Evolutionary conservation across 305 asterid species (phyloP), one percentile per base, ranked within the genome.

Genomic region (Salvia sclarea): DNA sequence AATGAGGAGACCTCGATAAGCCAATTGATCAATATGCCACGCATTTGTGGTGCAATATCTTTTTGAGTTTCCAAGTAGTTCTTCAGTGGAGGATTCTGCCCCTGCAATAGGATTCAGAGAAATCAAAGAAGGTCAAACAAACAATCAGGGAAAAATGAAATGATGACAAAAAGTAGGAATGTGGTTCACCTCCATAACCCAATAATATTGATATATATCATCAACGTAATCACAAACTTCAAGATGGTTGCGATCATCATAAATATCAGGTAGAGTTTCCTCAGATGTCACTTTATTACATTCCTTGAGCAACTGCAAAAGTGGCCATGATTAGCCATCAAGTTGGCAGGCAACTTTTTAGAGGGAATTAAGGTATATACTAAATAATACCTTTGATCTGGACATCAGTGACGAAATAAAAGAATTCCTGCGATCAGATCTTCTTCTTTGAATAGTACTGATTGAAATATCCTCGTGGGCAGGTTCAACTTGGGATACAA

Each of bases 11-110:
- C 98, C 87, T 92, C 97, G 59, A 90, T 83, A 64, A 92, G 96
- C 98, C 98, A 92, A 78, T 90, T 92, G 86, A 92, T 83, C 81
- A 92, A 74, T 80, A 86, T 78, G 41, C 94, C 95, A 76, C 98
- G 96, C 92, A 85, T 93, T 76, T 85, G 89, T 74, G 96, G 95
- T 64, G 91, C 80, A 56, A 90, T 84, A 22, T 88, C 85, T 60
- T 69, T 68, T 75, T 87, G 96, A 66, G 63, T 70, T 31, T 64
- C 91, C 83, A 86, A 73, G 84, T 84, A 88, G 65, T 81, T 66
- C 83, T 84, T 80, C 78, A 82, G 49, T 10, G 73, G 72, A 75
- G 79, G 87, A 79, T 80, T 85, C 33, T 80, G 93, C 48, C 83
- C 83, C 96, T 92, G 80, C 77, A 79, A 60, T 44, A 33, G 63